Conservation (phyloP, 169 alveolate species). For the Besnoitia besnoiti region DNA sequence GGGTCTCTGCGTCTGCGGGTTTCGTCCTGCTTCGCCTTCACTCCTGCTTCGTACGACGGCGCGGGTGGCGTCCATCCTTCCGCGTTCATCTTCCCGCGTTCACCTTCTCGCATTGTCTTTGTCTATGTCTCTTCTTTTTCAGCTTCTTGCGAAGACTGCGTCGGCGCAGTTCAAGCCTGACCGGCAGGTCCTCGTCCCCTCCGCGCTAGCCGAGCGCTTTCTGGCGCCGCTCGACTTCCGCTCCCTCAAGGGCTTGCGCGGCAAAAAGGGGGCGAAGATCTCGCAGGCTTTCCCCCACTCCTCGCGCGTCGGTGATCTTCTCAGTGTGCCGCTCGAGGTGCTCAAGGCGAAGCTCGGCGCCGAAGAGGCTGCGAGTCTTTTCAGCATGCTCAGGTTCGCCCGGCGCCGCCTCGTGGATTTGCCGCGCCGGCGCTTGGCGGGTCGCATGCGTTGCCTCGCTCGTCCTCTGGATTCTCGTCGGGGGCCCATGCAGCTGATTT, state of each 20-base stretch:
- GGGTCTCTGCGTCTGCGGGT: neutral
- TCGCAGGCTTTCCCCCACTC: neutral
- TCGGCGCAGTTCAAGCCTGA: slow-evolving; percentile 46
- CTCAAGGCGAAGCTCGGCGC: neutral
- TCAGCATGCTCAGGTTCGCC: neutral
- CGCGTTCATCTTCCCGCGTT: neutral
- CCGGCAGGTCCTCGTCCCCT: slow-evolving; percentile 46
- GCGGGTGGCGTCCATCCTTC: neutral
- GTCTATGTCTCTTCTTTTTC: neutral
- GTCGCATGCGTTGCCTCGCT: too few species aligned
- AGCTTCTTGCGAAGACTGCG: slow-evolving; percentile 32
- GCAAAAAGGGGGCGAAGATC: neutral
- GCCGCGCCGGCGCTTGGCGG: too few species aligned
- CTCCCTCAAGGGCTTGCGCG: slow-evolving; percentile 26
- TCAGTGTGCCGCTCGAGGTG: neutral
- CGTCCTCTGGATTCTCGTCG: too few species aligned
- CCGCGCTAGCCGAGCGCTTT: neutral
- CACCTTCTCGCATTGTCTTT: neutral
- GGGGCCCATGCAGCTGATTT: too few species aligned
- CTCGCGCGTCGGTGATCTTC: neutral
- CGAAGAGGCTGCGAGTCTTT: slow-evolving; percentile 23
- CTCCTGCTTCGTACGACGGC: neutral
- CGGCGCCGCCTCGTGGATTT: too few species aligned
- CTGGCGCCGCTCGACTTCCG: slow-evolving; percentile 16
- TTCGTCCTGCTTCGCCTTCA: too few species aligned